phyloP scores from a whole-genome alignment of 2,329 filamentous ascomycete genomes.

The Pyrenochaeta sp. region DNA sequence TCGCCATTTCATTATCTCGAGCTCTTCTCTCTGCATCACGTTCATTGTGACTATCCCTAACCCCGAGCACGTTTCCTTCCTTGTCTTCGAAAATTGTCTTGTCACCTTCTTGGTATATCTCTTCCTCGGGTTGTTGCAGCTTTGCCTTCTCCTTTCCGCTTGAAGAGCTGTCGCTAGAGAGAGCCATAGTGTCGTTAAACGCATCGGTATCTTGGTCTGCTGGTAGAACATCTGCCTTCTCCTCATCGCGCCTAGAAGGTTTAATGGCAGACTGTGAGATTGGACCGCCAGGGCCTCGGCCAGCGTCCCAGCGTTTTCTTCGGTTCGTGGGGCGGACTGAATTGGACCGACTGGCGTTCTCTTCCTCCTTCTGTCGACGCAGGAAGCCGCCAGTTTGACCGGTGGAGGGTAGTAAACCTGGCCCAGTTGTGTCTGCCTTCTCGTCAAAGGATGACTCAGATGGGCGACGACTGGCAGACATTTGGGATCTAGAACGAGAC shows the following conservation, averaged over 20 bases:
- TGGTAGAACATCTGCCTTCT: constrained; percentile 41
- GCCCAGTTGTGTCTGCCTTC: constrained; percentile 65
- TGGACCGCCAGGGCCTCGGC: constrained; percentile 81
- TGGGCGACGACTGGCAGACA: constrained; percentile 72
- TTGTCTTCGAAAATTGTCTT: constrained; percentile 83
- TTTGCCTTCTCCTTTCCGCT: constrained; percentile 45
- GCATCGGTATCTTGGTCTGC: constrained; percentile 57
- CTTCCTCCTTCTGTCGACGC: constrained; percentile 79
- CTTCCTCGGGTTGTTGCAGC: constrained; percentile 53
- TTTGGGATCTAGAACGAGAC: constrained; percentile 81
- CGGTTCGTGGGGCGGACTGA: constrained; percentile 62
- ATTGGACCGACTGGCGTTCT: constrained; percentile 67
- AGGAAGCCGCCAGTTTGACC: constrained; percentile 80
- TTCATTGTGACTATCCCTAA: constrained; percentile 60
- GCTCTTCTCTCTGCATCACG: constrained; percentile 67
- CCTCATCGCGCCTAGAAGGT: constrained; percentile 60
- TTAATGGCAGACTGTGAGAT: constrained; percentile 90
- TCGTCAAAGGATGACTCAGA: constrained; percentile 66
- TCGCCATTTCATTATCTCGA: constrained; percentile 64
- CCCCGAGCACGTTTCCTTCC: constrained; percentile 83
- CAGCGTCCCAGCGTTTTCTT: constrained; percentile 74
- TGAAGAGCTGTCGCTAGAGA: constrained; percentile 46
- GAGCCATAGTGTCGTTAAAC: constrained; percentile 53
- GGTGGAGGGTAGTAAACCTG: constrained; percentile 75
- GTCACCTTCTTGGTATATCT: constrained; percentile 83